A percentile compares a stretch with the other conserved stretches of the same genome.
phyloP scores from a whole-genome alignment of 2,329 filamentous ascomycete genomes.

The Colletotrichum australisinense region DNA sequence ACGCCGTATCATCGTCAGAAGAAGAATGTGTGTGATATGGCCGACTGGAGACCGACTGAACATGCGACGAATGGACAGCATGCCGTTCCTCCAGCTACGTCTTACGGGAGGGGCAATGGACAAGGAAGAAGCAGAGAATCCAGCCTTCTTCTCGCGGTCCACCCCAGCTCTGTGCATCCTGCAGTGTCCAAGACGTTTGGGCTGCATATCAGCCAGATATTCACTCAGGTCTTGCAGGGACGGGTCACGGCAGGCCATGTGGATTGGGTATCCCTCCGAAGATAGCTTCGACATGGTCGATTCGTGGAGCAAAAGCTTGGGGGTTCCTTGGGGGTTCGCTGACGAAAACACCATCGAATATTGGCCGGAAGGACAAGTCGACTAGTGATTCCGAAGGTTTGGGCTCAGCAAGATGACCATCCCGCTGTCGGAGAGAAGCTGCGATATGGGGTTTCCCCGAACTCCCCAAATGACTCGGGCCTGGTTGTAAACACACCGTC shows the following conservation, averaged over 20 bases:
- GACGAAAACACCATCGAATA: slow-evolving; percentile 31
- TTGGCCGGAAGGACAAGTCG: slow-evolving; percentile 26
- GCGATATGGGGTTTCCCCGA: slow-evolving; percentile 22
- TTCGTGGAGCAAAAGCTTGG: slow-evolving; percentile 26
- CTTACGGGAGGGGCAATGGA: neutral
- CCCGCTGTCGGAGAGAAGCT: slow-evolving; percentile 25
- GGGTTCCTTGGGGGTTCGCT: slow-evolving; percentile 20
- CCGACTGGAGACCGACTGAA: slow-evolving; percentile 22
- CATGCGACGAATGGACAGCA: slow-evolving; percentile 11
- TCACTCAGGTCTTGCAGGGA: slow-evolving; percentile 24
- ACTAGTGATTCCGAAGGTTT: slow-evolving; percentile 30
- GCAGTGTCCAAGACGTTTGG: slow-evolving; percentile 31
- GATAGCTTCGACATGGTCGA: slow-evolving; percentile 23
- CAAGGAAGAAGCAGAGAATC: neutral
- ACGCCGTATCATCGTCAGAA: slow-evolving; percentile 17
- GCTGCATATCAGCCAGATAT: slow-evolving; percentile 34
- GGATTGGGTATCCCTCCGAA: slow-evolving; percentile 17
- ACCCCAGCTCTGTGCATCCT: slow-evolving; percentile 25
- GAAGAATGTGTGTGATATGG: slow-evolving; percentile 32
- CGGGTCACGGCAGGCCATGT: slow-evolving; percentile 28
- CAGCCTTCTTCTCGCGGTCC: neutral
- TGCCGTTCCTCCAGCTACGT: neutral
- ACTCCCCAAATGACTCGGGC: slow-evolving; percentile 31
- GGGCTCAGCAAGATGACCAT: slow-evolving; percentile 21
- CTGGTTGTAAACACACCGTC: slow-evolving; percentile 28